A percentile compares a stretch with the other conserved stretches of the same genome.
These are phyloP conservation scores for Alternaria brassicae DNA, from an alignment of 2,329 filamentous ascomycete species.

Conservation along the genomic window DNA sequence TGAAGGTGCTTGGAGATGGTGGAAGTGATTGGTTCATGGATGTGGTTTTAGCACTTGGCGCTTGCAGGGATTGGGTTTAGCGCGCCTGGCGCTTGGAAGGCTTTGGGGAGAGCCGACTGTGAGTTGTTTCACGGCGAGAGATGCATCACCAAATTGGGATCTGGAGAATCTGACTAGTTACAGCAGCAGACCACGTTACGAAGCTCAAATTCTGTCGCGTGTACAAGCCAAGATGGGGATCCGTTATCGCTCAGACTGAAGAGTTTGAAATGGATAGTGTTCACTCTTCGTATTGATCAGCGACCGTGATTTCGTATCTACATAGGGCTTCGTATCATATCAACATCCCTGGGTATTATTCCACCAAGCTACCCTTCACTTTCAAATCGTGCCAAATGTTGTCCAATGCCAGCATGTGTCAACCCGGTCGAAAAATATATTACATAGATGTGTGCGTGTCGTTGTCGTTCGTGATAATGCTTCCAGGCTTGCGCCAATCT, in stretches of 20 bases:
- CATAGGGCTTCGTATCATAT: slow-evolving; percentile 17
- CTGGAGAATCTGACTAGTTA: no score
- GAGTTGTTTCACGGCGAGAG: background rate
- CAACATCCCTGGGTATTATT: slow-evolving; percentile 18
- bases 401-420: slow-evolving; percentile 47
- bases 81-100: background rate
- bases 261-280: background rate
- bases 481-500: slow-evolving; percentile 35
- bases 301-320: slow-evolving; percentile 21
- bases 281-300: slow-evolving; percentile 17
- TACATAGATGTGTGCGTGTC: slow-evolving; percentile 22
- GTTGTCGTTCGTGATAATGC: slow-evolving; percentile 21
- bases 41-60: background rate
- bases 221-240: background rate
- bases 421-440: slow-evolving; percentile 25
- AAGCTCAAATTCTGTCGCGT: no score
- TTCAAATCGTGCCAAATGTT: slow-evolving; percentile 19
- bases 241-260: background rate
- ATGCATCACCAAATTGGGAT: background rate
- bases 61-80: background rate
- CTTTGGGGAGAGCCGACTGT: background rate
- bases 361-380: slow-evolving; percentile 6
- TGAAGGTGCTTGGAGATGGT: background rate
- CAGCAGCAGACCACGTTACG: no score
- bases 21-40: slow-evolving; percentile 8